These are phyloP conservation scores for Silene uniflora DNA, from an alignment of 148 eudicot genomes.

Conservation along the genomic window DNA sequence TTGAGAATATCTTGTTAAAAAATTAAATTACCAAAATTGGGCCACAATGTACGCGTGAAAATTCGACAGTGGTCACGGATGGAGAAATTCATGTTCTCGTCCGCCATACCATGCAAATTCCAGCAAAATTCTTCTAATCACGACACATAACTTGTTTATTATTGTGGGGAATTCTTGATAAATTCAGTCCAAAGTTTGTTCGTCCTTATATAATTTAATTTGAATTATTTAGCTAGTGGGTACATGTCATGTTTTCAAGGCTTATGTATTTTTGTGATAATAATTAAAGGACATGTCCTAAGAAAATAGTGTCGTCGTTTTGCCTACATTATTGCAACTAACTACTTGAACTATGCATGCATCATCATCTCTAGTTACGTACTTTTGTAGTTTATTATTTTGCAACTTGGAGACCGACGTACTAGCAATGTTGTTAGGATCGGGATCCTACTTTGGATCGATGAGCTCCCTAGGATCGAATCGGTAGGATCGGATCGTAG, in stretches of 20 bases:
- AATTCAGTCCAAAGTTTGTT: neutral
- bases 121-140: neutral
- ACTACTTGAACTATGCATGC: conserved; percentile 3
- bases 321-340: conserved; percentile 10
- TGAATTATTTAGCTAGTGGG: neutral
- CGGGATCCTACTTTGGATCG: no score
- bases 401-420: conserved; percentile 5
- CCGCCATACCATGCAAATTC: neutral
- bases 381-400: neutral
- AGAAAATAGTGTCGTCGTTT: neutral
- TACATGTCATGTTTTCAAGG: neutral
- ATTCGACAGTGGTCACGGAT: conserved; percentile 17
- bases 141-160: neutral
- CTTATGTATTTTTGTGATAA: neutral
- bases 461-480: no score
- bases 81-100: conserved; percentile 3
- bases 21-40: neutral
- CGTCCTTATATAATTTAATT: neutral
- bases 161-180: neutral
- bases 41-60: neutral
- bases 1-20: no score
- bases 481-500: no score
- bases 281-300: neutral
- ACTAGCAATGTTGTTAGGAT: no score
- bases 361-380: neutral